Conservation (phyloP, 306 rosid species). For the Vigna unguiculata region DNA sequence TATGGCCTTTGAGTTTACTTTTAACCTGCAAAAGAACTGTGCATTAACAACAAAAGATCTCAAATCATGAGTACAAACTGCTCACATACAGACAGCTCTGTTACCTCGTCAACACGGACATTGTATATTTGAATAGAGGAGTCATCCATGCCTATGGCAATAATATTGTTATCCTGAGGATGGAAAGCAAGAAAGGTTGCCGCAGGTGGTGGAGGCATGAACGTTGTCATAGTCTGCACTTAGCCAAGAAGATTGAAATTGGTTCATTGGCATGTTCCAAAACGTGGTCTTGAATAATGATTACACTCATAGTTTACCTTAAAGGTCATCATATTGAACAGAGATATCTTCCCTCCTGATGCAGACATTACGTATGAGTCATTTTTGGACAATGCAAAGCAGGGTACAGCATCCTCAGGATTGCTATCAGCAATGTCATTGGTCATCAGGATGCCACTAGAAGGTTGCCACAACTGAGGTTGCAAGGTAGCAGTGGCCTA, state of each 20-base stretch:
- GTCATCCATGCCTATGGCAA: slow-evolving; percentile 99
- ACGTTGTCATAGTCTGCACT: slow-evolving; percentile 95
- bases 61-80: slow-evolving; percentile 37
- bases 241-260: slow-evolving; percentile 47
- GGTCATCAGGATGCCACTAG: slow-evolving; percentile 91
- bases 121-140: slow-evolving; percentile 97
- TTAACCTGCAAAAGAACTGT: slow-evolving; percentile 49
- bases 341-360: slow-evolving; percentile 91
- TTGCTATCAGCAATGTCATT: slow-evolving; percentile 79
- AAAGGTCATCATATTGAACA: slow-evolving; percentile 96
- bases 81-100: slow-evolving; percentile 8
- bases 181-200: slow-evolving; percentile 97
- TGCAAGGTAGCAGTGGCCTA: slow-evolving; percentile 87
- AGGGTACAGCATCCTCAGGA: slow-evolving; percentile 91
- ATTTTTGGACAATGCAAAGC: slow-evolving; percentile 95
- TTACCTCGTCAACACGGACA: slow-evolving; percentile 98
- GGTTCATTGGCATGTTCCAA: slow-evolving; percentile 37
- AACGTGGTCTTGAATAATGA: slow-evolving; percentile 3
- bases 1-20: slow-evolving; percentile 52
- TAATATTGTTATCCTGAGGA: slow-evolving; percentile 93
- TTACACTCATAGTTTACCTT: slow-evolving; percentile 52
- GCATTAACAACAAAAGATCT: slow-evolving; percentile 36
- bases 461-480: slow-evolving; percentile 93
- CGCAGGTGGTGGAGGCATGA: slow-evolving; percentile 98
- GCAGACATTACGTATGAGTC: slow-evolving; percentile 98